Evolutionary conservation across 495 filamentous ascomycete genomes (phyloP).

Genomic region (Hypoxylon subgilvum): DNA sequence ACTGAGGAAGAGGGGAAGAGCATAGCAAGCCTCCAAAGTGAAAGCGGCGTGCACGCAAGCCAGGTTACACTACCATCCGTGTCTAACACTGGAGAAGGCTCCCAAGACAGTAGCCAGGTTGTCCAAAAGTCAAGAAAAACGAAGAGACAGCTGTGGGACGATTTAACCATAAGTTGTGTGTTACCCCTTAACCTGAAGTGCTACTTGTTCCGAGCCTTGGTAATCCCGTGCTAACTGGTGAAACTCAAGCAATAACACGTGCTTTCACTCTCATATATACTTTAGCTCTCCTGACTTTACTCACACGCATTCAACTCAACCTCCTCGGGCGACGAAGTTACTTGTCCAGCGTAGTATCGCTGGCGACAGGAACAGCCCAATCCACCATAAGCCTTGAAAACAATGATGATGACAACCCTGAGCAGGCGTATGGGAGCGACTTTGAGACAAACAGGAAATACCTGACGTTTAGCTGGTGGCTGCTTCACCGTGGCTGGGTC

Average conservation of each 20-base stretch:
- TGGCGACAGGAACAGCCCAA: slow-evolving; percentile 71
- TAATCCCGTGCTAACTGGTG: slow-evolving; percentile 33
- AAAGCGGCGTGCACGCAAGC: slow-evolving; percentile 79
- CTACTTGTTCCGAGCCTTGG: not conserved
- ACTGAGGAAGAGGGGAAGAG: slow-evolving; percentile 83
- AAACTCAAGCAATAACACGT: slow-evolving; percentile 81
- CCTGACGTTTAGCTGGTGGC: slow-evolving; percentile 97
- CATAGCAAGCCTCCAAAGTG: slow-evolving; percentile 74
- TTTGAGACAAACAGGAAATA: slow-evolving; percentile 94
- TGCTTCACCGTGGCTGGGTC: slow-evolving; percentile 89
- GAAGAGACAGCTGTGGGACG: slow-evolving; percentile 94
- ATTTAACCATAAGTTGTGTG: slow-evolving; percentile 94
- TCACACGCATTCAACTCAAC: slow-evolving; percentile 96
- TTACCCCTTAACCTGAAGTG: not conserved
- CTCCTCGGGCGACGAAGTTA: slow-evolving; percentile 94
- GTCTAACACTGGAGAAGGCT: slow-evolving; percentile 37
- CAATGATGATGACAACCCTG: slow-evolving; percentile 79
- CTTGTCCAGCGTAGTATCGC: slow-evolving; percentile 88
- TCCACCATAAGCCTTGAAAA: slow-evolving; percentile 82
- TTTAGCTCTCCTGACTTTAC: slow-evolving; percentile 82
- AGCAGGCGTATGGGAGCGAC: slow-evolving; percentile 83
- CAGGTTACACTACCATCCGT: slow-evolving; percentile 64
- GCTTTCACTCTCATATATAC: slow-evolving; percentile 92
- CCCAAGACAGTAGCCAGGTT: slow-evolving; percentile 46
- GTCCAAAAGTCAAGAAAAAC: slow-evolving; percentile 68